Evolutionary conservation across 2,329 filamentous ascomycete species (phyloP).

Genomic region (Xylaria multiplex): DNA sequence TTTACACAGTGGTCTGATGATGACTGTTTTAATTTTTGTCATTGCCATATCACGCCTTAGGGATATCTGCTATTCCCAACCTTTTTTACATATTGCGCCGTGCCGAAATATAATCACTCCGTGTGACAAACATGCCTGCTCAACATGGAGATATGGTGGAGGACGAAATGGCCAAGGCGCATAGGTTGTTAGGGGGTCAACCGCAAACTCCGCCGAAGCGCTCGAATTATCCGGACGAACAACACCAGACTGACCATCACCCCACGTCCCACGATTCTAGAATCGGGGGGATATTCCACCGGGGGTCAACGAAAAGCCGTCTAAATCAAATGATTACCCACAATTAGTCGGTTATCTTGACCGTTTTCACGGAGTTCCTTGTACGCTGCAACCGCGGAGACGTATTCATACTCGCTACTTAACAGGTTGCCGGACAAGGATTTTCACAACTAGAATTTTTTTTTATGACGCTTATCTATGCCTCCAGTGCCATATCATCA

Average conservation of each 20-base stretch:
- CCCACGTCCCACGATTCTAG: neutral
- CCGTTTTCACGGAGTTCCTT: too few relatives aligned
- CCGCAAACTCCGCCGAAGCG: constrained; percentile 17
- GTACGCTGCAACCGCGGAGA: neutral
- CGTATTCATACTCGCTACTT: neutral
- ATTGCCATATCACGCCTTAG: neutral
- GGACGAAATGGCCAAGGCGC: neutral
- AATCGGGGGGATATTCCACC: constrained; percentile 16
- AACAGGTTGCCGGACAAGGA: too few relatives aligned
- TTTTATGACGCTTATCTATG: neutral
- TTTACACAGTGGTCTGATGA: neutral
- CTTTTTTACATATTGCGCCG: neutral
- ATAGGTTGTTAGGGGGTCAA: neutral
- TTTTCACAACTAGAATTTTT: neutral
- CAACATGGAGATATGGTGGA: neutral
- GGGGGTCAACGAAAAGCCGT: neutral
- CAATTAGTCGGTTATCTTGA: too few relatives aligned
- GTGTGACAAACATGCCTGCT: neutral
- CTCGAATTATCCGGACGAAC: neutral
- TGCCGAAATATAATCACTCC: constrained; percentile 3
- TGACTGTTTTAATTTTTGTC: too few relatives aligned
- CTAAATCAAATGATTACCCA: neutral
- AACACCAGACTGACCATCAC: neutral
- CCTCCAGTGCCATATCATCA: neutral
- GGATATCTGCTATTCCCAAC: neutral